These are phyloP conservation scores for Gliomastix tumulicola DNA, from an alignment of 2,329 filamentous ascomycete species.

Conservation along the genomic window DNA sequence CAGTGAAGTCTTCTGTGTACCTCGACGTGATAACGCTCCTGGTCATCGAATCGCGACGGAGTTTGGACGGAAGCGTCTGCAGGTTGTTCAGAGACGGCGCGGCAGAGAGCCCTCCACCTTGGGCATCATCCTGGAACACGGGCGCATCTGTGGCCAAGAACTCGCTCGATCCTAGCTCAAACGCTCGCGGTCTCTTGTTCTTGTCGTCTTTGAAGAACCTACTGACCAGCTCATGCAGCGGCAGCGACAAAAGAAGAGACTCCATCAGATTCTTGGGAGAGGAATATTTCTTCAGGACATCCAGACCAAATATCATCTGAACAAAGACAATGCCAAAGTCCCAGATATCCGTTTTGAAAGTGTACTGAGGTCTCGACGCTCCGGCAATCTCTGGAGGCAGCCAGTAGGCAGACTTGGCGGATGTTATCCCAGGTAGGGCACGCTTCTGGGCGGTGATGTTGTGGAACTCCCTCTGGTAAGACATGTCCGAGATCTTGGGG, in stretches of 20 bases:
- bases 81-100: slow-evolving; percentile 28
- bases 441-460: slow-evolving; percentile 47
- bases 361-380: slow-evolving; percentile 55
- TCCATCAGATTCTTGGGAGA: slow-evolving; percentile 71
- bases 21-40: slow-evolving; percentile 52
- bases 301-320: slow-evolving; percentile 88
- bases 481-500: slow-evolving; percentile 68
- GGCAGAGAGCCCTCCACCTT: too few relatives aligned
- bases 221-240: slow-evolving; percentile 71
- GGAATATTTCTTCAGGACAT: slow-evolving; percentile 68
- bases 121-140: slow-evolving; percentile 41
- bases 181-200: slow-evolving; percentile 78
- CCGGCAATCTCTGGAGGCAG: slow-evolving; percentile 68
- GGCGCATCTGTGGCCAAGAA: slow-evolving; percentile 60
- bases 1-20: slow-evolving; percentile 84
- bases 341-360: slow-evolving; percentile 86
- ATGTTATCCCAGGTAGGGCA: slow-evolving; percentile 43
- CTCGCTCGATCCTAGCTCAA: slow-evolving; percentile 60
- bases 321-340: slow-evolving; percentile 86
- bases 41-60: slow-evolving; percentile 56
- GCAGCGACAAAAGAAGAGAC: slow-evolving; percentile 62
- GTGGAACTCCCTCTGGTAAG: slow-evolving; percentile 63
- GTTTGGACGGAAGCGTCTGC: slow-evolving; percentile 36
- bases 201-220: slow-evolving; percentile 81
- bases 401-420: slow-evolving; percentile 76